Base-by-base conservation (phyloP, 1,139 yeast genomes). In the Candida albicans region DNA sequence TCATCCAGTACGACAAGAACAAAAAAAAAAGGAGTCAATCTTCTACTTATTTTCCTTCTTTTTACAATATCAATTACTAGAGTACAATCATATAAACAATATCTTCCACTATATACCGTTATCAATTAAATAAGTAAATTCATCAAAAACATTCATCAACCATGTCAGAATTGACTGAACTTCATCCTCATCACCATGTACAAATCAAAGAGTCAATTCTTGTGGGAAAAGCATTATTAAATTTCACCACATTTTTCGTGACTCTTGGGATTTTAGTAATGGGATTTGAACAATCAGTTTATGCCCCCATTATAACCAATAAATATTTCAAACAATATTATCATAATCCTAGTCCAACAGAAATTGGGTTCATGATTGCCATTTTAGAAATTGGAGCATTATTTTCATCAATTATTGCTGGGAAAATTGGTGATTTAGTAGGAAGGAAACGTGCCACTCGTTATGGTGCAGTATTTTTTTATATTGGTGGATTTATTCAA, bases 371-470 rank as follows among this genome's bases (percentile, higher is more conserved):
- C 13, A 72, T 77, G 66, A 77, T 77, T 39, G 77, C 81, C 11
- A 71, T 78, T 35, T 59, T 78, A 46, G 82, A 78, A 51, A 65
- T 90, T 30, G 97, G 97, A 12, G 96, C 96, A 0, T 68, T 89
- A 52, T 67, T 86, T 5, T 84, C 95, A 1, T 86, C 96, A 1
- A 73, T 90, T 35, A 62, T 80, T 15, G 88, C 90, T 4, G 96
- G 96, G 1, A 73, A 80, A 46, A 70, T 86, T 9, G 93, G 95
- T 7, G 96, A 89, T 61, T 76, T 75, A 47, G 76, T 87, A 38
- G 96, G 97, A 11, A 77, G 98, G 51, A 73, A 96, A 43, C 71
- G 79, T 41, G 85, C 96, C 11, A 90, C 91, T 45, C 65, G 95
- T 33, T 82, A 82, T 51, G 98, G 97, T 2, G 87, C 96, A 1